A percentile compares a stretch with the other conserved stretches of the same genome.
Evolutionary conservation across 352 stramenopile species (phyloP).

Genomic region (Globisporangium nagaii): DNA sequence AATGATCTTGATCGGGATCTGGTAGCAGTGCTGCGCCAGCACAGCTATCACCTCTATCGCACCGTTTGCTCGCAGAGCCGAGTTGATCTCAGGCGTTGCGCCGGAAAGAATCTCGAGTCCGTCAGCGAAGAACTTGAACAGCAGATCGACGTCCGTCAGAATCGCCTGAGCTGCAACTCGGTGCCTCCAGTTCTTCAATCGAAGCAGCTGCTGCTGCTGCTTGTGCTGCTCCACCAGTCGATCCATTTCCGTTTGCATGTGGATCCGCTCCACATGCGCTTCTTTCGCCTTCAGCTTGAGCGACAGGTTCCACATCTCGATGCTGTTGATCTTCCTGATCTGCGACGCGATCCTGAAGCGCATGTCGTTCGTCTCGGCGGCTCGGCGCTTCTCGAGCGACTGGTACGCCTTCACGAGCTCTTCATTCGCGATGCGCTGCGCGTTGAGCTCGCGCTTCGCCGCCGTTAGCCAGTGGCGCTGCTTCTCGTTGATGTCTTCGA

Average conservation of each 20-base stretch:
- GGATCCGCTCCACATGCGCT: slow-evolving; percentile 39
- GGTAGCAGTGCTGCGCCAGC: slow-evolving; percentile 32
- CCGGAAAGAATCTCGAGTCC: slow-evolving; percentile 53
- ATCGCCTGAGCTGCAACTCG: slow-evolving; percentile 57
- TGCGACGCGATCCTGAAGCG: slow-evolving; percentile 62
- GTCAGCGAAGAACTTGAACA: slow-evolving; percentile 68
- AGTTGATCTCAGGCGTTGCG: slow-evolving; percentile 37
- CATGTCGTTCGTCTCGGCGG: slow-evolving; percentile 76
- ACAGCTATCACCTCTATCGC: slow-evolving; percentile 58
- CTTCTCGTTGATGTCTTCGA: slow-evolving; percentile 30
- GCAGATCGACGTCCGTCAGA: slow-evolving; percentile 54
- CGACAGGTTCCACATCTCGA: slow-evolving; percentile 81
- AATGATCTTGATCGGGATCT: slow-evolving; percentile 32
- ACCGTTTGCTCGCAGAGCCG: slow-evolving; percentile 44
- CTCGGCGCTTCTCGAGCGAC: slow-evolving; percentile 64
- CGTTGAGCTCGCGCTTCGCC: slow-evolving; percentile 52
- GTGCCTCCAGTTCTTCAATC: slow-evolving; percentile 69
- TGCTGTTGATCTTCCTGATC: slow-evolving; percentile 62
- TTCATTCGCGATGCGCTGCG: slow-evolving; percentile 64
- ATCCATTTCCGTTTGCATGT: slow-evolving; percentile 38
- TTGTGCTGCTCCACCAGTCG: slow-evolving; percentile 46
- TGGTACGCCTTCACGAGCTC: slow-evolving; percentile 56
- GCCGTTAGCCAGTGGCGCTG: slow-evolving; percentile 71
- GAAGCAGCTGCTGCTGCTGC: slow-evolving; percentile 52
- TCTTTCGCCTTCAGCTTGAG: slow-evolving; percentile 69